Evolutionary conservation across 2,329 filamentous ascomycete genomes (phyloP).

Genomic region (Epichloe brachyelytri): DNA sequence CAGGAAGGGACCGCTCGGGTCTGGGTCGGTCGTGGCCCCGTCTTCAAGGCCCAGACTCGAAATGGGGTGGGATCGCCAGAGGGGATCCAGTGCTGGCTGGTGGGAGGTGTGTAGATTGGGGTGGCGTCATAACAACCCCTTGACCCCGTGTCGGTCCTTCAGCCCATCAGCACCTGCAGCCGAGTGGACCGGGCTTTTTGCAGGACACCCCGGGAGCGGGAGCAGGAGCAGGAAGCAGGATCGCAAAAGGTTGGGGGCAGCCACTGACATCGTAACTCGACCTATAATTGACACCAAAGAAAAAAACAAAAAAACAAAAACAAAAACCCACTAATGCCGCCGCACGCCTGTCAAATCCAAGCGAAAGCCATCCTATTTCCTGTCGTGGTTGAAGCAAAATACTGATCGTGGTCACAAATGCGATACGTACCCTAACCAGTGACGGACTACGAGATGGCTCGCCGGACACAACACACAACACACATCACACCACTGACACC

Average conservation of each 20-base stretch:
- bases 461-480: too few relatives aligned
- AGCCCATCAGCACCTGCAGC: neutral
- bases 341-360: too few relatives aligned
- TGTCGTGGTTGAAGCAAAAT: too few relatives aligned
- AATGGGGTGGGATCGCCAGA: neutral
- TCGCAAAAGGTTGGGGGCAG: neutral
- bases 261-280: neutral
- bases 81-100: neutral
- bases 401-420: too few relatives aligned
- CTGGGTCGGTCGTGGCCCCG: neutral
- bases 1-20: neutral
- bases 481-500: too few relatives aligned
- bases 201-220: neutral
- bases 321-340: too few relatives aligned
- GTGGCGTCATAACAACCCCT: neutral
- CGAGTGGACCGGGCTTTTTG: neutral
- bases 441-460: too few relatives aligned
- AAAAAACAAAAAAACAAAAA: too few relatives aligned
- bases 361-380: too few relatives aligned
- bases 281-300: too few relatives aligned
- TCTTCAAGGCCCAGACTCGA: neutral
- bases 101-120: neutral
- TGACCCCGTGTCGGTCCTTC: too few relatives aligned
- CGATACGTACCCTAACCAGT: too few relatives aligned
- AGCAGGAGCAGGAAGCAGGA: neutral